These are phyloP conservation scores for Hyphodiscus sp. DNA, from an alignment of 2,329 filamentous ascomycete genomes.

Conservation along the genomic window DNA sequence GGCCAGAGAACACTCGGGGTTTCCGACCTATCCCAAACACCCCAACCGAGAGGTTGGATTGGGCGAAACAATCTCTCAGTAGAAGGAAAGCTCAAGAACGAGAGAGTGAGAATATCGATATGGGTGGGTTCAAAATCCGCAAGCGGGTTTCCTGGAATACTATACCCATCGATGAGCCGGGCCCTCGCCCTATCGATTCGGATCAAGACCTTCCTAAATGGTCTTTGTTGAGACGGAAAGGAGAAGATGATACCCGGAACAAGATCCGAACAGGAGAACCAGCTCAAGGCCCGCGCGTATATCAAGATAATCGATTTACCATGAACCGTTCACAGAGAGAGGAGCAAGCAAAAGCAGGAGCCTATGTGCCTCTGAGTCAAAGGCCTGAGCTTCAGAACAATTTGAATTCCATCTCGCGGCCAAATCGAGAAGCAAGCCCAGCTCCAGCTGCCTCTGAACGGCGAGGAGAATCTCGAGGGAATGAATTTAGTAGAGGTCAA, in stretches of 20 bases:
- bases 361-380: constrained; percentile 20
- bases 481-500: too few species aligned
- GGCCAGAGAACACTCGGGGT: constrained; percentile 23
- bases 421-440: neutral
- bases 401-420: neutral
- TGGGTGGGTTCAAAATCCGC: neutral
- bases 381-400: neutral
- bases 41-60: constrained; percentile 3
- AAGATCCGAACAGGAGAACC: neutral
- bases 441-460: neutral
- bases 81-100: constrained; percentile 7
- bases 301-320: constrained; percentile 9
- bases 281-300: neutral
- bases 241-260: neutral
- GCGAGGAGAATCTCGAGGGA: too few species aligned
- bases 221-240: constrained; percentile 14
- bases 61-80: constrained; percentile 3
- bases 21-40: constrained; percentile 15
- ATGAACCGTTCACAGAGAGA: constrained; percentile 22
- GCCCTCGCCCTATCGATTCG: neutral
- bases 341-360: constrained; percentile 16
- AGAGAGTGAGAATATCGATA: neutral
- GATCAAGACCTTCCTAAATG: constrained; percentile 4
- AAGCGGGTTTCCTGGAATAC: constrained; percentile 9
- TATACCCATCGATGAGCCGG: neutral